Base-by-base conservation (phyloP, 441 rosid genomes). In the Viola pubescens region DNA sequence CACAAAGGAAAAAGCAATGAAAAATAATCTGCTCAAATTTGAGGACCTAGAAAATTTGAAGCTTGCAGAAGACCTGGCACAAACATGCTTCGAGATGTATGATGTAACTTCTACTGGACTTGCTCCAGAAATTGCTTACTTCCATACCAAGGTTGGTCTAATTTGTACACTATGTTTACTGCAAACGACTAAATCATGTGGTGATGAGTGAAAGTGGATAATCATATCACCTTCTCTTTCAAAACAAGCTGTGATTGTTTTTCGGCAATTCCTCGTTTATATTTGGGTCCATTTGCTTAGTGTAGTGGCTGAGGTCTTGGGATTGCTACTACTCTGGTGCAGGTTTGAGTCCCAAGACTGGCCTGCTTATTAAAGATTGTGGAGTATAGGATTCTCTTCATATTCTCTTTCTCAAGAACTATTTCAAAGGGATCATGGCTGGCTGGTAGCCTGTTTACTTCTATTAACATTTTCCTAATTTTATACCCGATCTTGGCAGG, bases 51-150 rank as follows among this genome's bases (percentile, higher is more conserved):
- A 94, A 69, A 94, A 88, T 77, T 67, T 94, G 80, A 87, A 86
- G 82, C 97, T 94, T 61, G 97, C 96, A 4, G 97, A 94, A 77
- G 95, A 90, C 58, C 76, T 90, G 61, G 88, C 84, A n/a, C 82
- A 88, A 63, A 87, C 99, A 59, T 94, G 97, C 76, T 86, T 84
- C 80, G 88, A 94, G 82, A 90, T 88, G 94, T 94, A 94, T 75
- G 76, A 84, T 56, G 95, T 83, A 48, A 94, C 99, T 68, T 82
- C 96, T 62, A 88, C 99, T 12, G 96, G 99, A 53, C 95, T 94
- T 63, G 91, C 97, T 70, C 96, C 97, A 11, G 99, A 94, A 79
- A 94, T 88, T 72, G 96, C 91, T 55, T 94, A 90, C 79, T 94
- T 94, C 69, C 99, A 88, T 66, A 86, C 97, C 14, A 47, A 82